These are phyloP conservation scores for Xerocomus spinulosus DNA, from an alignment of 768 basidiomycete genomes.

Conservation along the genomic window DNA sequence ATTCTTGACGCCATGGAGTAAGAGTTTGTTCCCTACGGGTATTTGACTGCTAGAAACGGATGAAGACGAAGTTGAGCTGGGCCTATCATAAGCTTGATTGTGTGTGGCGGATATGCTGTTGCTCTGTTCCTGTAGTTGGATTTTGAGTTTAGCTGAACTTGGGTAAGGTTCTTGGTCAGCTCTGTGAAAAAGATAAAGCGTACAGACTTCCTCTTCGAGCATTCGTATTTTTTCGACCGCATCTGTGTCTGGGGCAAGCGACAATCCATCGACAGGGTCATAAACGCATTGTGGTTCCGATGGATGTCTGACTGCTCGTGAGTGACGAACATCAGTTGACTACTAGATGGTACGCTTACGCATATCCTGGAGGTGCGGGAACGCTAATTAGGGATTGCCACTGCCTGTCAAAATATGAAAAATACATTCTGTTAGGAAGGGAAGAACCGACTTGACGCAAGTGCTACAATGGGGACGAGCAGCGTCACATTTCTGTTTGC, in stretches of 20 bases:
- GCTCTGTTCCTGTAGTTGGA: conserved; percentile 53
- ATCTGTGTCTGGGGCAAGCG: conserved; percentile 71
- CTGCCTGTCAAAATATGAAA: conserved; percentile 44
- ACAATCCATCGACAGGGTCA: conserved; percentile 79
- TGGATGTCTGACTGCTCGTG: conserved; percentile 56
- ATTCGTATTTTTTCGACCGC: conserved; percentile 74
- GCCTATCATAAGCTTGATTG: conserved; percentile 16
- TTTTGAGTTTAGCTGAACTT: conserved; percentile 56
- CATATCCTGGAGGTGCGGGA: conserved; percentile 80
- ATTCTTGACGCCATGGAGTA: conserved; percentile 1
- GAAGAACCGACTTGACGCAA: conserved; percentile 67
- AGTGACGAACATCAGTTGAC: neutral
- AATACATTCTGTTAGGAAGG: neutral
- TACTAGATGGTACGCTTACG: conserved; percentile 43
- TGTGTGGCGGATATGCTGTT: conserved; percentile 25
- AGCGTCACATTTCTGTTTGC: conserved; percentile 78
- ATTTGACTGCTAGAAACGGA: conserved; percentile 15
- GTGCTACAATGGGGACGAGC: conserved; percentile 81
- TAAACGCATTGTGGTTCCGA: conserved; percentile 80
- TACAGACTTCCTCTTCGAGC: conserved; percentile 76
- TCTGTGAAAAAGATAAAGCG: conserved; percentile 14
- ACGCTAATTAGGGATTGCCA: conserved; percentile 81
- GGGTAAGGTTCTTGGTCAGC: conserved; percentile 9
- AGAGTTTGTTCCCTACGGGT: conserved; percentile 5
- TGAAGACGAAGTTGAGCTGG: conserved; percentile 22